phyloP scores from a whole-genome alignment of 2,329 filamentous ascomycete species.

The Stagonosporopsis cucurbitacearum region DNA sequence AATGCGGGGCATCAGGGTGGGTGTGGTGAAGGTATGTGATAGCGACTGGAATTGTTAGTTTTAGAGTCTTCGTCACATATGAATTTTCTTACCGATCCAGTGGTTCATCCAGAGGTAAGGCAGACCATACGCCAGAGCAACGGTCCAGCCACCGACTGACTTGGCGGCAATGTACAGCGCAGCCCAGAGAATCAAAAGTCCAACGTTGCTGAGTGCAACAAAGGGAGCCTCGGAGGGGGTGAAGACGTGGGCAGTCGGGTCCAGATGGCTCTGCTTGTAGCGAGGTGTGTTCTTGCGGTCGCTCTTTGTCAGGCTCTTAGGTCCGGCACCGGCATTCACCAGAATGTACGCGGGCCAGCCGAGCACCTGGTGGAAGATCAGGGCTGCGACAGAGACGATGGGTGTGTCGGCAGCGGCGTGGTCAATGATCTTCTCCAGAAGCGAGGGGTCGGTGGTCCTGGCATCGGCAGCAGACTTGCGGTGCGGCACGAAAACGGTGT shows the following conservation, averaged over 20 bases:
- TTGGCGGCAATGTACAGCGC: slow-evolving; percentile 61
- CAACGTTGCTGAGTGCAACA: slow-evolving; percentile 27
- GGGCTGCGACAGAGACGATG: slow-evolving; percentile 59
- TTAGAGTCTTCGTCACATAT: too few relatives aligned
- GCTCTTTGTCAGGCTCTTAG: slow-evolving; percentile 25
- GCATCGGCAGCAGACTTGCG: slow-evolving; percentile 21
- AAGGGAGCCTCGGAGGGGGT: slow-evolving; percentile 26
- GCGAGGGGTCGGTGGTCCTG: slow-evolving; percentile 12
- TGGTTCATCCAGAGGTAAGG: slow-evolving; percentile 75
- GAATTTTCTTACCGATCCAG: slow-evolving; percentile 61
- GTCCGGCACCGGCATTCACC: slow-evolving; percentile 55
- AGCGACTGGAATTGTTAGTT: slow-evolving; percentile 56
- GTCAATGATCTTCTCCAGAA: slow-evolving; percentile 43
- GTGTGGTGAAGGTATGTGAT: slow-evolving; percentile 80
- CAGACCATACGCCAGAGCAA: slow-evolving; percentile 65
- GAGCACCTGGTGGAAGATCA: slow-evolving; percentile 68
- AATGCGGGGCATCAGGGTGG: slow-evolving; percentile 64
- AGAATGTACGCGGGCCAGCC: slow-evolving; percentile 71
- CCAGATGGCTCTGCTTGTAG: slow-evolving; percentile 32
- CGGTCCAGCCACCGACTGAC: slow-evolving; percentile 63
- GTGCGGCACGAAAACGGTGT: slow-evolving; percentile 53
- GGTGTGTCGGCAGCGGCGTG: slow-evolving; percentile 65
- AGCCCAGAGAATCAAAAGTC: slow-evolving; percentile 32
- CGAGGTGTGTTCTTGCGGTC: slow-evolving; percentile 12
- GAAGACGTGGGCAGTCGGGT: slow-evolving; percentile 28